phyloP scores from a whole-genome alignment of 2,329 filamentous ascomycete genomes.

The Fusarium newnesense region DNA sequence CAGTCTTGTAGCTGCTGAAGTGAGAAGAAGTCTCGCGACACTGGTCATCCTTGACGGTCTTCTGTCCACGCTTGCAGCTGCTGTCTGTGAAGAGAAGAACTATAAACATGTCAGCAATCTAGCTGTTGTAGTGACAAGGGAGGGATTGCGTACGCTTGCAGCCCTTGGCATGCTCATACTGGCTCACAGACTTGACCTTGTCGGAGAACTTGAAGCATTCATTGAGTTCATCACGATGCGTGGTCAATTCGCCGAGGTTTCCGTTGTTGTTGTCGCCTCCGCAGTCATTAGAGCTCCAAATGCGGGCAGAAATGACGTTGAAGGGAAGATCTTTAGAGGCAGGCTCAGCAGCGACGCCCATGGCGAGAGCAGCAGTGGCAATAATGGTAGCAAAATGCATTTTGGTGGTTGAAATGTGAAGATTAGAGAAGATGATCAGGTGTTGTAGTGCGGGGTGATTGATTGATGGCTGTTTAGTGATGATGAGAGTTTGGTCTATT shows the following conservation, averaged over 20 bases:
- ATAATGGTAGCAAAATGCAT: slow-evolving; percentile 14
- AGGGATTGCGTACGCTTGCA: slow-evolving; percentile 8
- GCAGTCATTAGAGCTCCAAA: slow-evolving; percentile 14
- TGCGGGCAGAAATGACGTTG: slow-evolving; percentile 19
- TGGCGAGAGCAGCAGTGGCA: not conserved
- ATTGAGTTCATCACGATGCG: slow-evolving; percentile 1
- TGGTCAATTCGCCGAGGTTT: slow-evolving; percentile 13
- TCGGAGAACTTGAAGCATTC: slow-evolving; percentile 10
- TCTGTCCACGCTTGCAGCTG: slow-evolving; percentile 20
- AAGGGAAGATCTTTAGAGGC: not conserved
- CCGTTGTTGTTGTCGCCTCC: slow-evolving; percentile 3
- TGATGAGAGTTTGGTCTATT: not conserved
- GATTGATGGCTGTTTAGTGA: not conserved
- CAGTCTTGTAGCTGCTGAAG: slow-evolving; percentile 19
- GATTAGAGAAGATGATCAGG: no score
- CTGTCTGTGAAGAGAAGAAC: slow-evolving; percentile 12
- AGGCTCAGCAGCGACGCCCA: slow-evolving; percentile 8
- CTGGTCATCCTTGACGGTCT: slow-evolving; percentile 8
- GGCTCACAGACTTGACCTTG: slow-evolving; percentile 11
- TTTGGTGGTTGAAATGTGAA: not conserved
- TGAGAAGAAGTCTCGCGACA: not conserved
- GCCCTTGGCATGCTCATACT: not conserved
- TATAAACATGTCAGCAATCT: not conserved
- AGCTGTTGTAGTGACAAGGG: no score
- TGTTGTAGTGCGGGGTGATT: not conserved